Evolutionary conservation across 2,329 filamentous ascomycete genomes (phyloP), one percentile per base, ranked within the genome.

Genomic region (Aspergillus tanneri): DNA sequence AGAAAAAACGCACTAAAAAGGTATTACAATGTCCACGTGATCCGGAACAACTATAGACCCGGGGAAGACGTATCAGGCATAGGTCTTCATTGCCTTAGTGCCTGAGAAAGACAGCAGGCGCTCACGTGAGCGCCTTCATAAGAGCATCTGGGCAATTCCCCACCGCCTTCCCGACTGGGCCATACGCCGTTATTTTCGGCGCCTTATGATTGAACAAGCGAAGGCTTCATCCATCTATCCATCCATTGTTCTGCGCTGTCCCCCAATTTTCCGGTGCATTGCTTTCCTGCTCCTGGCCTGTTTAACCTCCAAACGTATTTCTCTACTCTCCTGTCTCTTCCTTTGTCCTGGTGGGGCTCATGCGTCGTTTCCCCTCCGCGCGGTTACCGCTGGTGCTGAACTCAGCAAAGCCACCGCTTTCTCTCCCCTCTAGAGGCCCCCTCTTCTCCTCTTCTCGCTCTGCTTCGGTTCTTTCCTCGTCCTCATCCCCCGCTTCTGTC

Each of bases 321-420:
- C 34, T 48, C 24, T 36, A 19, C 32, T 21, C 36, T 38, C 43
- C 23, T 47, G 30, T 41, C 37, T 41, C 22, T 48, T n/a, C n/a
- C 47, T 37, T 44, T 41, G 27, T 50, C 49, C 46, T 55, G 23
- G 44, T 43, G 50, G 43, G 38, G 49, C 40, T 49, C 38, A 68
- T 68, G 66, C 65, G 64, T 57, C 65, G 64, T 18, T 62, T 68
- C 52, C 30, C 47, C 47, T 65, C 65, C 34, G 23, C 49, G 54
- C 59, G 59, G 61, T 54, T 65, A 47, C 59, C 63, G 59, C 60
- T 66, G 58, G 59, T 66, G 57, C 60, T 60, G 55, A 56, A 56
- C 53, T 51, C 56, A 57, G 64, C 65, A 60, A 64, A 42, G 46
- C 64, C 64, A 62, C 64, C 64, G 63, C 64, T 66, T 57, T 56